Evolutionary conservation across 1,284 basidiomycete genomes (phyloP).

Genomic region (Cronartium quercuum): DNA sequence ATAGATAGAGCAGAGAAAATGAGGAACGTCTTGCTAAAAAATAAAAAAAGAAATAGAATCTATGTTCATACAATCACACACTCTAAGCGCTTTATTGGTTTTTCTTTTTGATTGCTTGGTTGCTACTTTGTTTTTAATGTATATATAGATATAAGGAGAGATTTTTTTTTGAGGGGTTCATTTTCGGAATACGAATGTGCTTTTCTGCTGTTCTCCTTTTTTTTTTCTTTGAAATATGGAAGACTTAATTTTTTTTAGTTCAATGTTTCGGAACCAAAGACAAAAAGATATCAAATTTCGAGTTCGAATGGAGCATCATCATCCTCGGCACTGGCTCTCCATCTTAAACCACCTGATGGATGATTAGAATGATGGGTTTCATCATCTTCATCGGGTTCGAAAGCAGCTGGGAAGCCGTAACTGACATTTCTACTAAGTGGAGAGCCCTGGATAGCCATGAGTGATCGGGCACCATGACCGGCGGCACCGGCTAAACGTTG

Average conservation of each 20-base stretch:
- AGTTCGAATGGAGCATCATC: constrained; percentile 35
- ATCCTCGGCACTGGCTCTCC: background rate
- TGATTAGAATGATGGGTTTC: background rate
- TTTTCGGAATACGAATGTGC: too few species aligned
- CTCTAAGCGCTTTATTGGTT: too few species aligned
- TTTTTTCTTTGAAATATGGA: background rate
- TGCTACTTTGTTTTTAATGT: too few species aligned
- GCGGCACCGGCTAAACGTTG: constrained; percentile 22
- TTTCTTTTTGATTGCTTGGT: too few species aligned
- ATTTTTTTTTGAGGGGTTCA: too few species aligned
- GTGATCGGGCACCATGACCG: background rate
- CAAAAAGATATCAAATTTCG: constrained; percentile 16
- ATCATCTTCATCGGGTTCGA: background rate
- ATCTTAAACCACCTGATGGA: background rate
- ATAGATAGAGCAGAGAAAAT: too few species aligned
- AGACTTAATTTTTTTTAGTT: background rate
- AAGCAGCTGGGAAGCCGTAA: background rate
- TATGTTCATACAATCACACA: too few species aligned
- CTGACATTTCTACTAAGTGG: constrained; percentile 33
- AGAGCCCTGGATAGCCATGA: background rate
- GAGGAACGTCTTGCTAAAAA: too few species aligned
- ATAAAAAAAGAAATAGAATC: too few species aligned
- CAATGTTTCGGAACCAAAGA: too few species aligned
- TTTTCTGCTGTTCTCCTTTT: too few species aligned
- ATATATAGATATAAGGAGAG: too few species aligned